Conservation (phyloP, 371 early-diverging fungal genomes). For the Mortierella sp. region DNA sequence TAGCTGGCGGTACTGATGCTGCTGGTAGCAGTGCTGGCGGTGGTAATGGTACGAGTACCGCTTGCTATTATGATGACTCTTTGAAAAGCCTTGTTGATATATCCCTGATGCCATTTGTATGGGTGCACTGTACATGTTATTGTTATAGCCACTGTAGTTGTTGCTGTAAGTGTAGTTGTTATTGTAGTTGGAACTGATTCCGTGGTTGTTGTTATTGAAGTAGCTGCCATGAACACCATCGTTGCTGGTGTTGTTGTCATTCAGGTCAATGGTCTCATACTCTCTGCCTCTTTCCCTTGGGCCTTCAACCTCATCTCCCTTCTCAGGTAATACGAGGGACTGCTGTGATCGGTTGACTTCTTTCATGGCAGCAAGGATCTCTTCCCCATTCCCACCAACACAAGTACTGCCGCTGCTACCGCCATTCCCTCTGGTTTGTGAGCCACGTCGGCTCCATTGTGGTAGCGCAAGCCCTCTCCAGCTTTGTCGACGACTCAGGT, state of each 20-base stretch:
- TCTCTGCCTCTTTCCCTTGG: background rate
- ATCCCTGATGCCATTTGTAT: conserved; percentile 7
- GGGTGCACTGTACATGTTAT: background rate
- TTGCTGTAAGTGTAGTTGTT: too few species aligned
- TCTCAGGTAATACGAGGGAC: background rate
- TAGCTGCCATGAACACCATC: too few species aligned
- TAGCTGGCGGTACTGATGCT: too few species aligned
- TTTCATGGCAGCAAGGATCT: conserved; percentile 35
- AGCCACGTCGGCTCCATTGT: conserved; percentile 17
- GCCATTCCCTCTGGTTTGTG: conserved; percentile 5
- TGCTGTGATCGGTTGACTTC: conserved; percentile 11
- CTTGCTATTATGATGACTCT: conserved; percentile 7
- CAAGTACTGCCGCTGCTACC: too few species aligned
- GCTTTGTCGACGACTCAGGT: too few species aligned
- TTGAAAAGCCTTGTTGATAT: background rate
- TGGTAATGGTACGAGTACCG: conserved; percentile 28
- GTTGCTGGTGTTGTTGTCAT: too few species aligned
- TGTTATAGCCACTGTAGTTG: too few species aligned
- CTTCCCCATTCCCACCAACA: conserved; percentile 15
- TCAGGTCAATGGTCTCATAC: conserved; percentile 1
- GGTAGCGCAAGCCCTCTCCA: too few species aligned
- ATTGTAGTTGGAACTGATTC: too few species aligned
- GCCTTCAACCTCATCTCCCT: background rate
- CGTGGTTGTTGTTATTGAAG: too few species aligned
- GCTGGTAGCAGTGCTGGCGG: too few species aligned